Base-by-base conservation (phyloP, 805 yeast genomes). In the Metschnikowia corniflorae region DNA sequence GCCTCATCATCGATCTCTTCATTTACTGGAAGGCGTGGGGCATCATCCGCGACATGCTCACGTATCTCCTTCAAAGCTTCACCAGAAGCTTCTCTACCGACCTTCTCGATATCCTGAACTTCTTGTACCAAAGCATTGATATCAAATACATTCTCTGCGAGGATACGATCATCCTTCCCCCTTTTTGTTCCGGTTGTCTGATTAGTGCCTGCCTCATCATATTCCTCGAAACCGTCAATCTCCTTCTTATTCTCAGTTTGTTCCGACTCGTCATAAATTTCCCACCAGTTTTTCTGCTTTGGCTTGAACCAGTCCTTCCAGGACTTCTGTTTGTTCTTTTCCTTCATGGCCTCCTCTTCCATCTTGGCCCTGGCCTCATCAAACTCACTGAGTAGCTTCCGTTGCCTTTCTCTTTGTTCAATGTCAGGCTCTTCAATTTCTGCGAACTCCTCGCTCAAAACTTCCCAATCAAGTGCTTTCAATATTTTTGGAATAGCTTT, bases 391-490 rank as follows among this genome's bases (percentile, higher is more conserved):
- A 93, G 73, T 51, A 93, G 68, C 53, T 86, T 79, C 42, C 96
- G 70, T 53, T 88, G 94, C 47, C 91, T 77, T 47, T 88, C 88
- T 16, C 78, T 74, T 51, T 82, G 79, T 48, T 86, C 95, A 2
- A 95, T 86, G 58, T 91, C 96, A 0, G 96, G 94, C 54, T 91
- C 97, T 57, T 89, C 97, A 48, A 93, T 89, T 60, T 93, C 98
- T 14, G 85, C 82, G 55, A 93, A 93, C 57, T 89, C 96, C 41
- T 93, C 98, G 44, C 82, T 77, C 27, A 88, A 57, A 4, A 93
- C 87, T 37, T 85, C 82, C 79, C 94, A 83, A 4, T 85, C 89
- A 26, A 86, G 50, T 33, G 65, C 61, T 44, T 75, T 73, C 46
- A 93, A 57, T 29, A 93, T 70, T 49, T 77, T 78, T 1, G 99